Evolutionary conservation across 1,284 basidiomycete genomes (phyloP).

Genomic region (Omphalotus olearius): DNA sequence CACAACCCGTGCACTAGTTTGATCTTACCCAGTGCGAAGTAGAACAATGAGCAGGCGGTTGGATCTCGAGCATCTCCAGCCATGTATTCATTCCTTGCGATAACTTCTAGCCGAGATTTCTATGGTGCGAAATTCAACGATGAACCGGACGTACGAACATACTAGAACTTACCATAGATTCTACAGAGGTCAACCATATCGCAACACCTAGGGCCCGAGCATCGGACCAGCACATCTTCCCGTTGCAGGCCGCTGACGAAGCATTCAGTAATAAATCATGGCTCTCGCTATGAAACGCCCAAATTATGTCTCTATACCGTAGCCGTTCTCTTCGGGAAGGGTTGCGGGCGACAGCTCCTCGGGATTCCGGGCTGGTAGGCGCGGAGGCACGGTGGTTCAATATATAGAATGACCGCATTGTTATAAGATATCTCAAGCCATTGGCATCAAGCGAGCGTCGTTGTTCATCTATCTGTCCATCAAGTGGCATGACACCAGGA

Average conservation of each 20-base stretch:
- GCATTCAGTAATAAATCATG: conserved; percentile 79
- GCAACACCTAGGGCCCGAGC: conserved; percentile 85
- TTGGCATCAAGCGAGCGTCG: conserved; percentile 83
- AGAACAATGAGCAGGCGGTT: conserved; percentile 84
- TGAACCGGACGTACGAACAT: background rate
- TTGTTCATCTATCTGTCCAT: conserved; percentile 76
- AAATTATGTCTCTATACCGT: conserved; percentile 89
- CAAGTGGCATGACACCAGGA: background rate
- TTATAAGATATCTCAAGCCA: conserved; percentile 86
- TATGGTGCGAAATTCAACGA: conserved; percentile 24
- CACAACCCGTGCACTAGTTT: conserved; percentile 93
- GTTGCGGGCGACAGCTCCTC: conserved; percentile 33
- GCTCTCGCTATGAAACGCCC: conserved; percentile 93
- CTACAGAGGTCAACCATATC: conserved; percentile 80
- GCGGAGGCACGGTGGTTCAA: conserved; percentile 57
- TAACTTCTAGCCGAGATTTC: conserved; percentile 81
- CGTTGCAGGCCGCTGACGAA: conserved; percentile 67
- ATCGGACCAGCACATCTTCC: conserved; percentile 86
- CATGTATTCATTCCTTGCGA: conserved; percentile 93
- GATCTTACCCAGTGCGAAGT: conserved; percentile 91
- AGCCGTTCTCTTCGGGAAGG: conserved; percentile 64
- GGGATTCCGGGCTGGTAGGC: conserved; percentile 42
- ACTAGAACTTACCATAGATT: conserved; percentile 60
- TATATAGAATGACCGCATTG: conserved; percentile 82
- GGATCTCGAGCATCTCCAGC: conserved; percentile 84